phyloP scores from a whole-genome alignment of 192 early-diverging fungal species.

The Linnemannia elongata region DNA sequence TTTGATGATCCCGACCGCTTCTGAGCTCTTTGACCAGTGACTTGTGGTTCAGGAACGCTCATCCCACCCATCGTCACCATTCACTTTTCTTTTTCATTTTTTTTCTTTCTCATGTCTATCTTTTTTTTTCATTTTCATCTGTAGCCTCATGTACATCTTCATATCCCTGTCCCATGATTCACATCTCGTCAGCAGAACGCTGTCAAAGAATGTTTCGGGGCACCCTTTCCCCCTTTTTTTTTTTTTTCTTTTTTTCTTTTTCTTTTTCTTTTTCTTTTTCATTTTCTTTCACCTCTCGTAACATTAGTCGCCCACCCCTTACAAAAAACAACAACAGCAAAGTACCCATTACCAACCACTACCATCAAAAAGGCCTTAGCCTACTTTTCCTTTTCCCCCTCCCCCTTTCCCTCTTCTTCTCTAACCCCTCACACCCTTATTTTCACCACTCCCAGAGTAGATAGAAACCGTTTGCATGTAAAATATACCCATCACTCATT shows the following conservation, averaged over 20 bases:
- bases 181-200: not conserved
- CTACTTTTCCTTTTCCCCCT: no score
- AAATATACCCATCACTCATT: not conserved
- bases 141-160: conserved; percentile 10
- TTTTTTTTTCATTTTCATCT: not conserved
- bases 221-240: not conserved
- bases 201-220: not conserved
- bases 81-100: conserved; percentile 12
- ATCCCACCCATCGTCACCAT: not conserved
- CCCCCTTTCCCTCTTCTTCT: not conserved
- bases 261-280: not conserved
- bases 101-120: not conserved
- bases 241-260: not conserved
- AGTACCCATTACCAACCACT: not conserved
- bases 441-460: not conserved
- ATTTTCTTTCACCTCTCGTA: not conserved
- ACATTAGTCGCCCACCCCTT: not conserved
- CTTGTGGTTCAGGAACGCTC: not conserved
- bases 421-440: no score
- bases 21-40: not conserved
- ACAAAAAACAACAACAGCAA: not conserved
- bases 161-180: not conserved
- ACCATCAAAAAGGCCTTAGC: no score
- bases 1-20: conserved; percentile 56
- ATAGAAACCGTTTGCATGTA: not conserved